phyloP scores from a whole-genome alignment of 495 filamentous ascomycete genomes.

The Aspergillus affinis region DNA sequence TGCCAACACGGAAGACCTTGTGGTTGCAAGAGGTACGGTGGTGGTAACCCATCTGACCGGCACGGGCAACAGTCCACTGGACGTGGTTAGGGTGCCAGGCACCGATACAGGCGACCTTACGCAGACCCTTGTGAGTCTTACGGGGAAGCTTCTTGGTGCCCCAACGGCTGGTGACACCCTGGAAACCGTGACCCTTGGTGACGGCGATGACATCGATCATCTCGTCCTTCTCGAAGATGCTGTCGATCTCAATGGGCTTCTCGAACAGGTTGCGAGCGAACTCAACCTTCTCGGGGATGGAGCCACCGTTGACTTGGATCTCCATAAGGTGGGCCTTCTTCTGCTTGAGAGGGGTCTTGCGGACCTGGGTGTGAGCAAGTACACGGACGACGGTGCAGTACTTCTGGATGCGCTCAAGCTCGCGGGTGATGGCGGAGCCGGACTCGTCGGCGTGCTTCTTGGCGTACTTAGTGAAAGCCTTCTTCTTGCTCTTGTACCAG shows the following conservation, averaged over 20 bases:
- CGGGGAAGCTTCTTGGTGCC: slow-evolving; percentile 99
- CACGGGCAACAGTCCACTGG: slow-evolving; percentile 99
- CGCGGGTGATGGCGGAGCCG: slow-evolving; percentile 86
- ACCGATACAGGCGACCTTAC: slow-evolving; percentile 99
- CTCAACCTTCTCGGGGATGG: slow-evolving; percentile 90
- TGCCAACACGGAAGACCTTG: slow-evolving; percentile 99
- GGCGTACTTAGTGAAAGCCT: slow-evolving; percentile 99
- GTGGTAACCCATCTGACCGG: slow-evolving; percentile 99
- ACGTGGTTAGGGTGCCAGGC: slow-evolving; percentile 99
- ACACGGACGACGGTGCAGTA: slow-evolving; percentile 99
- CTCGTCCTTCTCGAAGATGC: slow-evolving; percentile 99
- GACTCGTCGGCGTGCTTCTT: slow-evolving; percentile 96
- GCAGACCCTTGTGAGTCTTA: slow-evolving; percentile 99
- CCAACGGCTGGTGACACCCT: slow-evolving; percentile 97
- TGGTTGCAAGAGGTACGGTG: slow-evolving; percentile 99
- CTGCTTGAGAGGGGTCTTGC: slow-evolving; percentile 99
- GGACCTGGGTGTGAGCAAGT: slow-evolving; percentile 98
- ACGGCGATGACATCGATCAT: slow-evolving; percentile 99
- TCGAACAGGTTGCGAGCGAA: slow-evolving; percentile 95
- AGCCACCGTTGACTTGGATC: slow-evolving; percentile 99
- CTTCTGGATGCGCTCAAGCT: slow-evolving; percentile 99
- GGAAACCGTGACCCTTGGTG: slow-evolving; percentile 99
- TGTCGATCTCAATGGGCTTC: slow-evolving; percentile 90
- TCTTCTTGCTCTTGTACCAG: slow-evolving; percentile 99
- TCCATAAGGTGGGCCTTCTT: slow-evolving; percentile 99